Base-by-base conservation (phyloP, 495 filamentous ascomycete genomes). In the Penicillium paradoxum region DNA sequence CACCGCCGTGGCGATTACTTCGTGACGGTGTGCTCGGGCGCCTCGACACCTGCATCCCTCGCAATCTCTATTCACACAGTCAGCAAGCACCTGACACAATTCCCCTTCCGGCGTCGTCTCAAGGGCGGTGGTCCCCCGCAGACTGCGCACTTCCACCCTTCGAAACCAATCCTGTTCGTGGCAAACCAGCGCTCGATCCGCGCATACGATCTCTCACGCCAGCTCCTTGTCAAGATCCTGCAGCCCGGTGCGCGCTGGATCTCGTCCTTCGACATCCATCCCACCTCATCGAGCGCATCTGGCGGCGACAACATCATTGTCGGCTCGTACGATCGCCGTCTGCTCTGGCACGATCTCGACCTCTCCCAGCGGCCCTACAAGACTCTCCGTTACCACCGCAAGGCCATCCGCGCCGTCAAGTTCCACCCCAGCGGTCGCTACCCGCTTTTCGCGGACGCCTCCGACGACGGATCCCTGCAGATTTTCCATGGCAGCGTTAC, bases 291-390 rank as follows among this genome's bases (percentile, higher is more conserved):
- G 15, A 69, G 66, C 36, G 70, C 70, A 15, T 69, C 74, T 13
- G 85, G 85, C 9, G 92, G 93, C 37, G 90, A 96, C 69, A 96
- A 98, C 70, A 68, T 98, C 54, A 88, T 97, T 52, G 87, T 95
- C 21, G 90, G 90, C 24, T 89, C 89, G 19, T 97, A 97, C 72
- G 93, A 98, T 69, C 86, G 89, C 53, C 86, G 91, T 43, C 79
- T 98, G 4, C 78, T 98, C 45, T 98, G 95, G 95, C 93, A 97
- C 65, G 93, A 98, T 72, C 80, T 98, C 22, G 95, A 97, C 53
- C 83, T 97, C 21, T 93, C 89, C 1, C 82, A 80, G 46, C 82
- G 85, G 46, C 93, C 93, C 0, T 97, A 96, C 75, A 96, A 96
- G 77, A 96, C 91, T 6, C 82, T 98, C 65, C 80, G 93, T 17